Evolutionary conservation across 306 rosid genomes (phyloP), one percentile per base, ranked within the genome.

Genomic region (Vicia faba): DNA sequence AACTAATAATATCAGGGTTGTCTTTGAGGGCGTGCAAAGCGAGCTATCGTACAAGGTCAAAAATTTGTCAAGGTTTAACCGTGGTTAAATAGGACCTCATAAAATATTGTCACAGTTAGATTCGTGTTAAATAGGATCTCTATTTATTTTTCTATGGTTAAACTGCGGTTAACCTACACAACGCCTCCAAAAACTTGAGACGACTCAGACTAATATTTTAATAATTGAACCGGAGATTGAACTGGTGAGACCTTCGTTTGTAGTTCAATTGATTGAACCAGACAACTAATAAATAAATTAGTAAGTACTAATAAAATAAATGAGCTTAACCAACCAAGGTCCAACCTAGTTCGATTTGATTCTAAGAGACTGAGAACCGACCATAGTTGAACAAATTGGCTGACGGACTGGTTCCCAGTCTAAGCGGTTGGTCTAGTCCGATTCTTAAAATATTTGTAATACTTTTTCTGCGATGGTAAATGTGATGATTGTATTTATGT

Each of bases 401-500:
- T n/a, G 23, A 15, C 2, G 7, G 9, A 15, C 23, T 15, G 9
- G 4, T 14, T 46, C 53, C 10, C 3, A 11, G 4, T 46, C 6
- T 4, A 46, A 46, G 4, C 53, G 10, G 23, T 0, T 7, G 11
- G 1, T 5, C 53, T 23, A 7, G 20, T 46, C 23, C 3, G 53
- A 14, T 46, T 46, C 23, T 14, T 2, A 15, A 46, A 46, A 46
- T 23, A 46, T 9, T 2, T 11, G 12, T 35, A 9, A 59, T 60
- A 56, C 18, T n/a, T 61, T n/a, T 46, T 77, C 12, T 58, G 15
- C 50, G 33, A 66, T 54, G 45, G 50, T 33, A 56, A 29, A 50
- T 63, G 50, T 76, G 66, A 77, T 60, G 48, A 43, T 48, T 55
- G n/a, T 43, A 48, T 80, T 70, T 28, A 43, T 80, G 72, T 28